phyloP scores from a whole-genome alignment of 2,329 filamentous ascomycete genomes.

The Penicillium frequentans region DNA sequence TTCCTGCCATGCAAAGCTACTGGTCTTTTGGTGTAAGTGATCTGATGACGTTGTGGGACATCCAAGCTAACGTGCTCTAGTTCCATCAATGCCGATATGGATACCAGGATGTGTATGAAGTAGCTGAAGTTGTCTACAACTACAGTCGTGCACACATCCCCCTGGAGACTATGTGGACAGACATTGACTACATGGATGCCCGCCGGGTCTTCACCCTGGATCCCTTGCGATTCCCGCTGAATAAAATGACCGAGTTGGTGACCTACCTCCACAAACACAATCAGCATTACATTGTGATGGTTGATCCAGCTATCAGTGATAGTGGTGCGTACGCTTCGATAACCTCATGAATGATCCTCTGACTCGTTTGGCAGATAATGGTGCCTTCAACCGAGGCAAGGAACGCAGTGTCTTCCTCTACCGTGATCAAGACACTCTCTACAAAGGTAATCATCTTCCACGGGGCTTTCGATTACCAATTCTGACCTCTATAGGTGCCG shows the following conservation, averaged over 20 bases:
- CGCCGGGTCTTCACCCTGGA: conserved; percentile 43
- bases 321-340: conserved; percentile 25
- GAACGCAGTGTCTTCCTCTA: conserved; percentile 58
- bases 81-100: conserved; percentile 65
- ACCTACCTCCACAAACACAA: conserved; percentile 64
- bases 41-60: neutral
- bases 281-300: conserved; percentile 75
- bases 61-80: conserved; percentile 11
- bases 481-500: conserved; percentile 54
- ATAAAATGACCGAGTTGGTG: conserved; percentile 63
- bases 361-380: conserved; percentile 42
- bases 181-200: conserved; percentile 45
- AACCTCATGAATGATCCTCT: accelerated
- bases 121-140: conserved; percentile 47
- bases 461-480: neutral
- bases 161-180: conserved; percentile 48
- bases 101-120: conserved; percentile 52
- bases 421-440: conserved; percentile 54
- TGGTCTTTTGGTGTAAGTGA: conserved; percentile 58
- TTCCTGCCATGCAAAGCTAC: conserved; percentile 64
- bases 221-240: conserved; percentile 37
- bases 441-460: conserved; percentile 39
- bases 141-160: conserved; percentile 45
- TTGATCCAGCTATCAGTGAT: conserved; percentile 58
- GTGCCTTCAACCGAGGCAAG: conserved; percentile 61